Base-by-base conservation (phyloP, 345 rosid species). In the Punica granatum region DNA sequence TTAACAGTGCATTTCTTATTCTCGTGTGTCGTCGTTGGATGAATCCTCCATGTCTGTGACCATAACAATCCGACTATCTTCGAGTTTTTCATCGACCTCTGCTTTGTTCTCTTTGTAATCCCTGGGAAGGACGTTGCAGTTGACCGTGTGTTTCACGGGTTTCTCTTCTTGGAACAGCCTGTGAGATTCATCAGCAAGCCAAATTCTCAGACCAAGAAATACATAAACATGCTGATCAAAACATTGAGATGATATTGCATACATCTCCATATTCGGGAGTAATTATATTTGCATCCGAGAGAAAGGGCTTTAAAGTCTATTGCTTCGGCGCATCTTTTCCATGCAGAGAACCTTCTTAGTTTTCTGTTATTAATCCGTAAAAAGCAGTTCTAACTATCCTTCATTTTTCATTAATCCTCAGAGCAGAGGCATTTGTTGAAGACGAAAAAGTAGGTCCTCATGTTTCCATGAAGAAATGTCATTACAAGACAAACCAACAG, bases 81-180 rank as follows among this genome's bases (percentile, higher is more conserved):
- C 76, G 18, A 59, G 37, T 66, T 65, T 69, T 60, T 75, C 80
- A 39, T 79, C 33, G 19, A 28, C 77, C 66, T 73, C 79, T 15
- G 36, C 82, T 74, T 79, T 81, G 31, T 74, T 67, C 46, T 64
- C 67, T 67, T 46, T 81, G 76, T 77, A 71, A 70, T 78, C 83
- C 77, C 77, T 78, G 19, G 85, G 82, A 75, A 89, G 83, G 49
- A 53, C 74, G 71, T 88, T 91, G 71, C 98, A 94, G 78, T 91
- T 77, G 64, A 94, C 91, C 36, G 89, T 85, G 78, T 88, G 93
- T 85, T 92, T 88, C 53, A 87, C 90, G 1, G 93, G 89, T 83
- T 84, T 91, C 86, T 89, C 97, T 81, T 89, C 89, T 82, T 88
- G 97, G 80, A 91, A 94, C 75, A 84, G 79, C 75, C 97, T 89